Conservation (phyloP, 768 basidiomycete species). For the Bullera alba region DNA sequence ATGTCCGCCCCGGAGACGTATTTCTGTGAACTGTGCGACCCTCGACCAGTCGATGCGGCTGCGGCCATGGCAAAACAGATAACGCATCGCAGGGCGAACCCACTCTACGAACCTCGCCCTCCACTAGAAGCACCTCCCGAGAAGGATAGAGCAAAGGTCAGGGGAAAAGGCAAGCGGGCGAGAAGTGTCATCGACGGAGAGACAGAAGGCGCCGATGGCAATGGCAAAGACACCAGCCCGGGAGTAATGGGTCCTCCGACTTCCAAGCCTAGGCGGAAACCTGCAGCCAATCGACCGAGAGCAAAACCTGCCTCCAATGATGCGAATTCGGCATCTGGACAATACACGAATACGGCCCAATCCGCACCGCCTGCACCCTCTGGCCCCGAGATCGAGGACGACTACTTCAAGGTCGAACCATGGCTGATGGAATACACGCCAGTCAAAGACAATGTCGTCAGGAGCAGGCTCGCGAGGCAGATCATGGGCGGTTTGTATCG, state of each 20-base stretch:
- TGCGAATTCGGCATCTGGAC: constrained; percentile 2
- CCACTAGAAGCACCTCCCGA: background rate
- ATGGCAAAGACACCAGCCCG: constrained; percentile 24
- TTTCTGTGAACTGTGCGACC: constrained; percentile 62
- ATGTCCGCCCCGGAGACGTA: constrained; percentile 50
- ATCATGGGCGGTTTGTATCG: constrained; percentile 25
- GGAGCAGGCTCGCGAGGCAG: constrained; percentile 17
- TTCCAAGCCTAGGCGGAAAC: constrained; percentile 25
- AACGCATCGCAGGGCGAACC: constrained; percentile 4
- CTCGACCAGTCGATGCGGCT: constrained; percentile 37
- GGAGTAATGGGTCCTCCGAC: constrained; percentile 34
- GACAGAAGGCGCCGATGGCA: constrained; percentile 3
- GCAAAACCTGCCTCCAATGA: constrained; percentile 4
- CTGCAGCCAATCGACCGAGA: constrained; percentile 16
- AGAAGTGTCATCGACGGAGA: constrained; percentile 21
- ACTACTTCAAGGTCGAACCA: constrained; percentile 29
- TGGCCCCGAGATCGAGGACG: constrained; percentile 22
- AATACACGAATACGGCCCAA: constrained; percentile 1
- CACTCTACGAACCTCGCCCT: background rate
- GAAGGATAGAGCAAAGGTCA: constrained; percentile 11
- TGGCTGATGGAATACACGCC: constrained; percentile 41
- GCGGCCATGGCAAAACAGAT: constrained; percentile 12
- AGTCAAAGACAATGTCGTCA: constrained; percentile 27
- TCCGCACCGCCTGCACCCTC: constrained; percentile 4
- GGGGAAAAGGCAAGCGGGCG: constrained; percentile 20